A percentile compares a stretch with the other conserved stretches of the same genome.
Evolutionary conservation across 768 basidiomycete species (phyloP).

Genomic region (Sarcomyxa edulis): DNA sequence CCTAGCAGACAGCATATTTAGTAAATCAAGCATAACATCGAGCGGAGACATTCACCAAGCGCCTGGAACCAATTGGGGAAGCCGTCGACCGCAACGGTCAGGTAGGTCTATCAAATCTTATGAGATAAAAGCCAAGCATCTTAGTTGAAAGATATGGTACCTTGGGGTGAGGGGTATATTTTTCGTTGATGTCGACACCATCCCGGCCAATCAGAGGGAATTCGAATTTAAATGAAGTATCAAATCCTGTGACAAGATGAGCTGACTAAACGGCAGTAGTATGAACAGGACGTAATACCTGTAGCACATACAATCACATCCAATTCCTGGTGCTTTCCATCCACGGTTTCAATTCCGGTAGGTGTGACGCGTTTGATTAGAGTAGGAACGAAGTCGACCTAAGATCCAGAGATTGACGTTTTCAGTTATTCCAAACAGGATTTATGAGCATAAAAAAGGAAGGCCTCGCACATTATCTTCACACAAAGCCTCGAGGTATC

Average conservation of each 20-base stretch:
- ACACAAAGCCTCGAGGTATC: constrained; percentile 61
- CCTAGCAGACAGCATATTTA: too few species aligned
- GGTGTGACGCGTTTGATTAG: constrained; percentile 47
- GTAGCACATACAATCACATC: constrained; percentile 64
- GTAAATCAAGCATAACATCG: too few species aligned
- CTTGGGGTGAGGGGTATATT: constrained; percentile 50
- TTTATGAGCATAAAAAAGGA: neutral
- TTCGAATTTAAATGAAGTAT: constrained; percentile 40
- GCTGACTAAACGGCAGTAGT: neutral
- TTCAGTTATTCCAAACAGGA: too few species aligned
- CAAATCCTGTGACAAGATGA: constrained; percentile 35
- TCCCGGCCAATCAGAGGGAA: constrained; percentile 51
- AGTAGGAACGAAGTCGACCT: constrained; percentile 50
- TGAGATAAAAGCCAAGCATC: too few species aligned
- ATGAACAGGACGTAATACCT: constrained; percentile 28
- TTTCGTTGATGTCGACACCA: constrained; percentile 46
- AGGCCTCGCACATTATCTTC: constrained; percentile 45
- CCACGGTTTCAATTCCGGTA: constrained; percentile 49
- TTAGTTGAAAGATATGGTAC: too few species aligned
- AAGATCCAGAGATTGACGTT: neutral
- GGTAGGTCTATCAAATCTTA: too few species aligned
- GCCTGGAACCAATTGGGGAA: constrained; percentile 68
- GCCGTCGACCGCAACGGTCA: constrained; percentile 52
- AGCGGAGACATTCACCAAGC: too few species aligned
- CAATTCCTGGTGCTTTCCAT: constrained; percentile 48